These are phyloP conservation scores for Coniochaeta prunicola DNA, from an alignment of 2,329 filamentous ascomycete species.

Conservation along the genomic window DNA sequence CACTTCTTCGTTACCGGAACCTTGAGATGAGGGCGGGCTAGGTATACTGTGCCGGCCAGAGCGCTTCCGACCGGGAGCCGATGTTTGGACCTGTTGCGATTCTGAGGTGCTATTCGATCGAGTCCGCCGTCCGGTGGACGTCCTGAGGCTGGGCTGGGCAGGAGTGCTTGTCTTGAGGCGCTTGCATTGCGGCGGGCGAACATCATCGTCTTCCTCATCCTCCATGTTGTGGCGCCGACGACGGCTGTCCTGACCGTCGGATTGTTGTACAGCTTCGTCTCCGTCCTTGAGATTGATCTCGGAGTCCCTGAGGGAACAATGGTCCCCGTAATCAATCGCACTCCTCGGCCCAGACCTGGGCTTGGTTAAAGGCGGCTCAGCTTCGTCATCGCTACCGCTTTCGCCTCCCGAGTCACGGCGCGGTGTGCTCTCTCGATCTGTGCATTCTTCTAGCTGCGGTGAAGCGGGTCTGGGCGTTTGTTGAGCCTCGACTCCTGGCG, in stretches of 20 bases:
- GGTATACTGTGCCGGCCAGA: background rate
- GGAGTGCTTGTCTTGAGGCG: conserved; percentile 3
- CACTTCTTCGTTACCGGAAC: conserved; percentile 1
- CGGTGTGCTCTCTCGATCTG: conserved; percentile 3
- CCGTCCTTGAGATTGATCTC: conserved; percentile 1
- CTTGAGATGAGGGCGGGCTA: conserved; percentile 1
- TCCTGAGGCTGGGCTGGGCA: background rate
- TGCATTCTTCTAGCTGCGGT: background rate
- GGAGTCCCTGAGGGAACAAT: background rate
- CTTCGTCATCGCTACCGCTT: conserved; percentile 3
- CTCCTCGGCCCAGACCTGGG: background rate
- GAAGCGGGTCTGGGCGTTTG: background rate
- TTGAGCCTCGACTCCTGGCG: conserved; percentile 4
- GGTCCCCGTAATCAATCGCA: background rate
- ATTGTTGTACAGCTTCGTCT: conserved; percentile 1
- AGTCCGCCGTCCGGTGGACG: background rate
- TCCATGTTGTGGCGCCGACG: background rate
- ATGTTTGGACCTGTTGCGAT: conserved; percentile 2
- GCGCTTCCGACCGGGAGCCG: background rate
- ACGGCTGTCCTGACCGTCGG: conserved; percentile 1
- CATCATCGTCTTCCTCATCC: conserved; percentile 3
- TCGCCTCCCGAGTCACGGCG: conserved; percentile 1
- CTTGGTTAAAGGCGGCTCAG: background rate
- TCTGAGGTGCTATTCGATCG: conserved; percentile 2
- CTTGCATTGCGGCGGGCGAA: conserved; percentile 4